Base-by-base conservation (phyloP, 441 rosid species). In the Corymbia citriodora region DNA sequence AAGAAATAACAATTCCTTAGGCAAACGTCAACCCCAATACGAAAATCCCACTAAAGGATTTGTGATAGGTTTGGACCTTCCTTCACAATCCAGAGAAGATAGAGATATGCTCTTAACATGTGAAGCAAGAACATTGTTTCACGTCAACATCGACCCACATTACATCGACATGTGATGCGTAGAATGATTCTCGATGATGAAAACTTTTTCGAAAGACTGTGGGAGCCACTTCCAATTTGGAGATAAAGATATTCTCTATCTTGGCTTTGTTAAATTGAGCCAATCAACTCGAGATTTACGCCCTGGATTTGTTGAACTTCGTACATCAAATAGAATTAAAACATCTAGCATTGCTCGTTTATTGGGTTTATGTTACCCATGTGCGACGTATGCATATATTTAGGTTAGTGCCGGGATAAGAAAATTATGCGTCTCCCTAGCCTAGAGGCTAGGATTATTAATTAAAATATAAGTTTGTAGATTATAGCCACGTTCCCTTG, bases 121-220 rank as follows among this genome's bases (percentile, higher is more conserved):
- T 88, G 92, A 89, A 90, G 89, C 89, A 91, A 90, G 87, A 91
- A 89, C 93, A 88, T 87, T 91, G 88, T 91, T 81, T 91, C 89
- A 91, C 52, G 90, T 92, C 90, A 52, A 72, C 86, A 87, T 90
- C 89, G 2, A 90, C 54, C 83, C 40, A 53, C 89, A 88, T 90
- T 74, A 90, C 57, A 61, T 89, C 74, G 90, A 89, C 63, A 88
- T 50, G 85, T 72, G 88, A 92, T 90, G 92, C 91, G 87, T n/a
- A 19, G 48, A 91, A 91, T 90, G 93, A 93, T 93, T 91, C 92
- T 90, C 40, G 45, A n/a, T 8, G 48, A 88, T 82, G 86, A 92
- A 55, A 85, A 13, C 88, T 72, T 74, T 74, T 21, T 7, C n/a
- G 18, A 45, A 79, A 55, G 79, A 70, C 29, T 36, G 72, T 90